Conservation (phyloP, 2,329 filamentous ascomycete species). For the Neodidymelliopsis sp. region DNA sequence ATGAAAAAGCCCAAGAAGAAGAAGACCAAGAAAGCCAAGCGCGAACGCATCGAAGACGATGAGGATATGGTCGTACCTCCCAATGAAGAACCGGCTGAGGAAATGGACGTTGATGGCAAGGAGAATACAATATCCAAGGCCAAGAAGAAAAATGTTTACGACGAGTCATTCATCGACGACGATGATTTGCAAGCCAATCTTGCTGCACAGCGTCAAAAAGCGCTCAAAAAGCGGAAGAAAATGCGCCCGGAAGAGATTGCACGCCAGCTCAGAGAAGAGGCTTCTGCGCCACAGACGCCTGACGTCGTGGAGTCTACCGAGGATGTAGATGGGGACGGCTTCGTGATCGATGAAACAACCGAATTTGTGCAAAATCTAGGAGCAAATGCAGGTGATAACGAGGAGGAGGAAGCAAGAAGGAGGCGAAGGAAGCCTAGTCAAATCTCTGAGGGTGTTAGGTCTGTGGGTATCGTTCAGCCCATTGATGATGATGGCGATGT, state of each 20-base stretch:
- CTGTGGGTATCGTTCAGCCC: constrained; percentile 38
- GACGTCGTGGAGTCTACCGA: constrained; percentile 66
- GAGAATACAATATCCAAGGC: constrained; percentile 36
- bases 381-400: constrained; percentile 42
- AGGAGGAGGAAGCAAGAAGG: constrained; percentile 55
- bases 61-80: constrained; percentile 61
- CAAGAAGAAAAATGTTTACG: constrained; percentile 71
- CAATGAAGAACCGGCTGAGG: constrained; percentile 39
- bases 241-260: constrained; percentile 86
- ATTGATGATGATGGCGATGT: constrained; percentile 61
- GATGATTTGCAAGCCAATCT: constrained; percentile 90
- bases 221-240: constrained; percentile 91
- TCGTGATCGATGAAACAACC: constrained; percentile 95
- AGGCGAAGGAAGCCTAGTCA: constrained; percentile 52
- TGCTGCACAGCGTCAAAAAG: constrained; percentile 80
- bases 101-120: constrained; percentile 77
- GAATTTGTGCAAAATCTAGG: constrained; percentile 91
- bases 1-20: constrained; percentile 69
- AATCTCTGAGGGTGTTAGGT: constrained; percentile 32
- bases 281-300: constrained; percentile 55
- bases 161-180: constrained; percentile 82
- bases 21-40: constrained; percentile 42
- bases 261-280: constrained; percentile 74
- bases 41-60: constrained; percentile 60
- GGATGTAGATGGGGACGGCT: constrained; percentile 65